A percentile compares a stretch with the other conserved stretches of the same genome.
These are phyloP conservation scores for Tardiomyces blankii DNA, from an alignment of 1,139 yeast genomes.

Conservation along the genomic window DNA sequence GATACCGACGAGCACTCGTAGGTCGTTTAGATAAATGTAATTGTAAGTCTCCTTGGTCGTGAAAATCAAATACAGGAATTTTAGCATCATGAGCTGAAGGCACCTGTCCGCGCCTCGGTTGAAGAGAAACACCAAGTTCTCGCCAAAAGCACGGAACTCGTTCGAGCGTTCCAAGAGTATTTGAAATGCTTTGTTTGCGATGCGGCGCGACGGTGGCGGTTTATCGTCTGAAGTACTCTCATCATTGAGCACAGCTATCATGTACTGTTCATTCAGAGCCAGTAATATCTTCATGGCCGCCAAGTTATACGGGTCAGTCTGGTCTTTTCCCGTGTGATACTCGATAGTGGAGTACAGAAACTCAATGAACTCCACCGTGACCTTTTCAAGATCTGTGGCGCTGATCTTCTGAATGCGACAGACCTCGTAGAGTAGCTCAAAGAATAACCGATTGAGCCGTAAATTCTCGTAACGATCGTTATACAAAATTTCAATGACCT, in stretches of 20 bases:
- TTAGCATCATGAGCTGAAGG: conserved; percentile 67
- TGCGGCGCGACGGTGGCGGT: background rate
- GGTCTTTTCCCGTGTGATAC: conserved; percentile 27
- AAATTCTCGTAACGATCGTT: conserved; percentile 15
- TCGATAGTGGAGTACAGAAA: conserved; percentile 44
- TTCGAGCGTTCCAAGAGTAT: conserved; percentile 14
- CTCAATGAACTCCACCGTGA: conserved; percentile 44
- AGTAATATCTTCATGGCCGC: conserved; percentile 65
- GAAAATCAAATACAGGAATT: conserved; percentile 63
- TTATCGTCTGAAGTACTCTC: background rate
- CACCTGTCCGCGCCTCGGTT: conserved; percentile 70
- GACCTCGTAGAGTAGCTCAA: conserved; percentile 43
- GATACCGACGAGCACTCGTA: conserved; percentile 78
- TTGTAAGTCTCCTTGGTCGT: conserved; percentile 56
- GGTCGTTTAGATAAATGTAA: conserved; percentile 70
- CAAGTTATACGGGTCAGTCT: conserved; percentile 48
- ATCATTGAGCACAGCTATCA: conserved; percentile 35
- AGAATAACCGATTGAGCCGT: conserved; percentile 30
- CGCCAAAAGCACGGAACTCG: conserved; percentile 40
- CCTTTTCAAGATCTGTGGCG: conserved; percentile 32
- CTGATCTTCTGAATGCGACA: conserved; percentile 39
- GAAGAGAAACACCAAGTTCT: conserved; percentile 48
- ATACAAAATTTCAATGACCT: conserved; percentile 31
- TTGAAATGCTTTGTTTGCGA: conserved; percentile 23
- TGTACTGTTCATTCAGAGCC: conserved; percentile 73